Base-by-base conservation (phyloP, 2,329 filamentous ascomycete species). In the Hymenoscyphus occultus region DNA sequence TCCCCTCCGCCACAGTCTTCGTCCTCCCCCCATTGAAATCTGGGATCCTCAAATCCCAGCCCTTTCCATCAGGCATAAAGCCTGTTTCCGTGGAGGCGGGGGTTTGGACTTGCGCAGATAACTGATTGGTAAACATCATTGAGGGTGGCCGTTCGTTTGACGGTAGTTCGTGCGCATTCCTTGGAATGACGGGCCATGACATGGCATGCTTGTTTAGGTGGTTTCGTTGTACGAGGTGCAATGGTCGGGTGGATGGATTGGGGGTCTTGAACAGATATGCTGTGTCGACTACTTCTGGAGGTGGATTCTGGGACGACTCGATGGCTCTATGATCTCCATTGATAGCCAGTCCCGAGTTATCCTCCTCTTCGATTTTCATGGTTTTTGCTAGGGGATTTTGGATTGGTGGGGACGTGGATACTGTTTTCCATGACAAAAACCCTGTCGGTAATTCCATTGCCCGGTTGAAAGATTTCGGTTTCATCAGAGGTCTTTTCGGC, bases 251-350 rank as follows among this genome's bases (percentile, higher is more conserved):
- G 19, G 45, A 19, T 51, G 45, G 45, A 19, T 51, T 10, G 1
- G 45, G 45, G 45, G n/a, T 51, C 19, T 51, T 51, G n/a, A 22
- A 51, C 16, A 19, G 45, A n/a, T 51, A 51, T 51, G 45, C n/a
- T 51, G 45, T 51, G 12, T 51, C 45, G n/a, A 45, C 58, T 22
- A 60, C 39, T 40, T 60, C 58, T 12, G 58, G 58, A 1, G 58
- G 58, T 13, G 58, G 58, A 16, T 60, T 60, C 2, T 45, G 58
- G 10, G 58, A 60, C 3, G 58, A 60, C 35, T 60, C 58, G 6
- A 60, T 60, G n/a, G 58, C 42, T 16, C 28, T 7, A 28, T 16
- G 16, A 22, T 5, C 12, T 28, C 5, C n/a, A 40, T 10, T 39
- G 5, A 6, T 42, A 7, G n/a, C 6, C n/a, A 19, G 32, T 42